Evolutionary conservation across 2,329 filamentous ascomycete genomes (phyloP), one percentile per base, ranked within the genome.

Genomic region (Neofusicoccum parvum): DNA sequence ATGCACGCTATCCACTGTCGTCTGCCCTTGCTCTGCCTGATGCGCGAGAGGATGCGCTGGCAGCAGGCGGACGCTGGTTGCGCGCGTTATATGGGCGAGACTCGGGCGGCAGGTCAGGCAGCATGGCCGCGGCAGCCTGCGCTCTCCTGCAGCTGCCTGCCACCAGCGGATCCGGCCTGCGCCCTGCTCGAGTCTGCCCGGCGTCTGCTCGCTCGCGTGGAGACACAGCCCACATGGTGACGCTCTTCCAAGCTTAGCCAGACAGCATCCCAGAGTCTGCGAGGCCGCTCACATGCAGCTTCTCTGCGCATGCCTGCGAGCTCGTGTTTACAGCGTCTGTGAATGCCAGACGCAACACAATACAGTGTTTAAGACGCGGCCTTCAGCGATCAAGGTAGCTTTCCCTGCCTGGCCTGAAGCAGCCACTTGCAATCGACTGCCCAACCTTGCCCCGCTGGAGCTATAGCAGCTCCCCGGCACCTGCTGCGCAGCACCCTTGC

Each of bases 401-500:
- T 32, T 32, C 27, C 27, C 27, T 32, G 27, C 27, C 27, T 32
- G 7, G 27, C 11, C 37, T 39, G 10, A 39, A 39, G 37, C 37
- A 39, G 14, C 14, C 37, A 10, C 14, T 15, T 51, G 9, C 50
- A 11, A 39, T n/a, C 50, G 14, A 6, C 50, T 39, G 15, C 36
- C 27, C 23, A 46, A 11, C 15, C 41, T 46, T 46, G 54, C 54
- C 54, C 54, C 49, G 60, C 50, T 46, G 60, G 60, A 64, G 60
- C 60, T 64, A 64, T 64, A 64, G 60, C 60, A 53, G 37, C 60
- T 53, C 48, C 48, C 49, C 27, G 60, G 48, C 60, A 64, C 60
- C 27, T 51, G 54, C 54, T 59, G 60, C 49, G 34, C 60, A 20
- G 32, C 23, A 53, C 39, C 46, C 60, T 51, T 50, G 48, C 60